phyloP scores from a whole-genome alignment of 352 stramenopile species.

The Pythium phragmitis region DNA sequence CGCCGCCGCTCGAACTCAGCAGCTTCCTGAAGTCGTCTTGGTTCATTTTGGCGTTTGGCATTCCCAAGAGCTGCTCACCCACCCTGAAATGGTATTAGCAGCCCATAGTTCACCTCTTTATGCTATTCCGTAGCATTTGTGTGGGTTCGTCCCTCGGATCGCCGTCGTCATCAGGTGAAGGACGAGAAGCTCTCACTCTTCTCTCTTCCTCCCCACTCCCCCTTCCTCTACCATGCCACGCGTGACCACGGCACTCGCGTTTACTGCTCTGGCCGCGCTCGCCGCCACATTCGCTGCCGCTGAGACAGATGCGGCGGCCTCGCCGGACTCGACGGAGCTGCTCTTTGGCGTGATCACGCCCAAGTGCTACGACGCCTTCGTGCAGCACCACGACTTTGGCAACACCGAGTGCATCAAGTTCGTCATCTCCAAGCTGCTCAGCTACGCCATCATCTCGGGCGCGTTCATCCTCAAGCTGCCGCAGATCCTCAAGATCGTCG shows the following conservation, averaged over 20 bases:
- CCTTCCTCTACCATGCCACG: neutral
- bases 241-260: neutral
- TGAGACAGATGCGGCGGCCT: conserved; percentile 5
- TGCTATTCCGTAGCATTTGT: no score
- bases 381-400: conserved; percentile 76
- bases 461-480: conserved; percentile 87
- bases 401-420: conserved; percentile 85
- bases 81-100: neutral
- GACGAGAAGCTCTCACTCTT: neutral
- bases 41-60: conserved; percentile 42
- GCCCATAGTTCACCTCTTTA: no score
- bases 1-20: conserved; percentile 33
- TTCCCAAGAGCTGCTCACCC: neutral
- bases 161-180: no score
- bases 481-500: conserved; percentile 89
- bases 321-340: conserved; percentile 33
- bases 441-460: conserved; percentile 87
- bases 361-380: conserved; percentile 79
- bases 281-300: neutral
- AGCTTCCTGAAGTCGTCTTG: conserved; percentile 78
- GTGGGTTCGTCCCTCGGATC: no score
- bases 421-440: conserved; percentile 78
- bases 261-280: conserved; percentile 3
- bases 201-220: neutral
- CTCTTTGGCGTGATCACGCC: conserved; percentile 73